phyloP scores from a whole-genome alignment of 1,284 basidiomycete species.

The Malassezia japonica region DNA sequence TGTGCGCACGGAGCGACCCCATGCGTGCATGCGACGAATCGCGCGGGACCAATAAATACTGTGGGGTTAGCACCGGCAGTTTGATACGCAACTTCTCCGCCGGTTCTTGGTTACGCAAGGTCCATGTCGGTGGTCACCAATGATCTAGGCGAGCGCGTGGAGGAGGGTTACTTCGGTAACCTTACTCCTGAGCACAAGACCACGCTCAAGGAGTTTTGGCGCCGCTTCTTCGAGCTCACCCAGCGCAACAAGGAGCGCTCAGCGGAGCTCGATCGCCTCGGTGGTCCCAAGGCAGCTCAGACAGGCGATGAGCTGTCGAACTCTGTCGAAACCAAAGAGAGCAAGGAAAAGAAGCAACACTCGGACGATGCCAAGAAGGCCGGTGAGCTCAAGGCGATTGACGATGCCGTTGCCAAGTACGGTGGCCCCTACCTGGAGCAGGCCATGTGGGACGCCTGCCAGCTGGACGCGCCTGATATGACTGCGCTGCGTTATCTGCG shows the following conservation, averaged over 20 bases:
- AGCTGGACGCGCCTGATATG: constrained; percentile 44
- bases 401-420: constrained; percentile 42
- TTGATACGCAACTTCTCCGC: background rate
- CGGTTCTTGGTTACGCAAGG: too few relatives aligned
- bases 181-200: constrained; percentile 32
- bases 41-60: background rate
- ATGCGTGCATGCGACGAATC: too few relatives aligned
- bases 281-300: constrained; percentile 22
- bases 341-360: constrained; percentile 37
- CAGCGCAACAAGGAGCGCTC: constrained; percentile 40
- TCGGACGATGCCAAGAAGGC: constrained; percentile 42
- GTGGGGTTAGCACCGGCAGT: background rate
- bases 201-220: constrained; percentile 34
- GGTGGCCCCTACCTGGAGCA: constrained; percentile 39
- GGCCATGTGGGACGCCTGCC: constrained; percentile 29
- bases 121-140: constrained; percentile 32
- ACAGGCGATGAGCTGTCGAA: constrained; percentile 16
- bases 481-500: constrained; percentile 46
- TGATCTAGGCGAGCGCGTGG: constrained; percentile 36
- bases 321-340: constrained; percentile 23
- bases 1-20: too few relatives aligned
- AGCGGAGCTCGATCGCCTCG: constrained; percentile 26
- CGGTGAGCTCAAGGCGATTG: constrained; percentile 37
- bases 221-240: constrained; percentile 34
- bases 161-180: constrained; percentile 31